These are phyloP conservation scores for Coemansia asiatica DNA, from an alignment of 192 early-diverging fungal species.

Conservation along the genomic window DNA sequence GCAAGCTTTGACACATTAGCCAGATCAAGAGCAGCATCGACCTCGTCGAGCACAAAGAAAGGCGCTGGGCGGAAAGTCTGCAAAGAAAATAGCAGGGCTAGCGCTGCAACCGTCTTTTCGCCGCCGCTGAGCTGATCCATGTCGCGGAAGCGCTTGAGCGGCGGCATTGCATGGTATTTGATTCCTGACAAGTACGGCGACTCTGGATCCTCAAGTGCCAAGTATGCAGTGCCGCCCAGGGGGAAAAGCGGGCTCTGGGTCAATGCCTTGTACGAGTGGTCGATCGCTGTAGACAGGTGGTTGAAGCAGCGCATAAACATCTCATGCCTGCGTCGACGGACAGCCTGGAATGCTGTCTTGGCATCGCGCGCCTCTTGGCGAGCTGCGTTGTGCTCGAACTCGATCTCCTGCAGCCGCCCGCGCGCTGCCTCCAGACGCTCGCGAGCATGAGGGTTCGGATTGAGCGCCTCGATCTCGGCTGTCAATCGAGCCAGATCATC, in stretches of 20 bases:
- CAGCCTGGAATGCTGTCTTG: constrained; percentile 74
- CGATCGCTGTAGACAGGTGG: constrained; percentile 90
- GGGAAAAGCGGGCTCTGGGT: constrained; percentile 84
- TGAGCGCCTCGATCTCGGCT: constrained; percentile 72
- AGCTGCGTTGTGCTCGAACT: constrained; percentile 79
- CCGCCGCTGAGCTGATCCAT: constrained; percentile 99
- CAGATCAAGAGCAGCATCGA: constrained; percentile 97
- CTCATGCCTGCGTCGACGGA: constrained; percentile 75
- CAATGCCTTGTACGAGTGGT: constrained; percentile 93
- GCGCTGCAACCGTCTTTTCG: constrained; percentile 97
- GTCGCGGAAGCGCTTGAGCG: constrained; percentile 98
- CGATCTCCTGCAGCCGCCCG: constrained; percentile 72
- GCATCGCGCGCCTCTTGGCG: constrained; percentile 78
- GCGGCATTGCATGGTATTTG: constrained; percentile 99
- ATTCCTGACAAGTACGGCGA: constrained; percentile 94
- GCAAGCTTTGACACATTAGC: constrained; percentile 93
- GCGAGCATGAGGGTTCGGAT: constrained; percentile 88
- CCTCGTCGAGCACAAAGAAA: constrained; percentile 99
- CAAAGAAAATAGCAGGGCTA: constrained; percentile 96
- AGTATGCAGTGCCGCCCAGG: constrained; percentile 90
- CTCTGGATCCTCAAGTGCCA: constrained; percentile 89
- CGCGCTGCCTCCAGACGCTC: constrained; percentile 87
- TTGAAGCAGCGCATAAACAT: constrained; percentile 80
- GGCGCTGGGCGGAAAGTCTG: constrained; percentile 94
- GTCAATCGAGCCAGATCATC: constrained; percentile 36